Evolutionary conservation across 805 yeast species (phyloP), one percentile per base, ranked within the genome.

Genomic region (Sungouiozyma ichnusensis): DNA sequence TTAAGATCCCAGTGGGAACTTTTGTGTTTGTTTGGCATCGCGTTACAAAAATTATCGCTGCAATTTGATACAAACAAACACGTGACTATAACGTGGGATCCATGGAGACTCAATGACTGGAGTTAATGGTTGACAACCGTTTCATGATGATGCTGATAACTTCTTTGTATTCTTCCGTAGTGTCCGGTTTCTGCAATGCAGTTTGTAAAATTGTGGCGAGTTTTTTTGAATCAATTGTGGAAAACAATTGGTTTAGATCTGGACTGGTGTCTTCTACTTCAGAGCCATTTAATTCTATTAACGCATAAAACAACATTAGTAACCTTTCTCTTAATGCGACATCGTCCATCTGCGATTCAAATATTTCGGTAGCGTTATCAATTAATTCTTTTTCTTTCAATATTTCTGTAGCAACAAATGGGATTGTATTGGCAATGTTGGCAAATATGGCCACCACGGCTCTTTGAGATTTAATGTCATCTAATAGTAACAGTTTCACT

Each of bases 1-100:
- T 94, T 68, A 43, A 86, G 77, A 0, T 95, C 96, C 95, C 96
- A 87, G 49, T 87, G 94, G 31, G 88, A 63, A 1, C 96, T 92
- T 0, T 95, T 36, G 15, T 24, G 9, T 24, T 24, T 24, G 29
- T 24, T 24, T 24, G 6, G 29, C 29, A 24, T 24, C 29, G 29
- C 29, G 29, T 24, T 11, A 24, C 29, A 24, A 24, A 24, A 24
- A n/a, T n/a, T n/a, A n/a, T n/a, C n/a, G n/a, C n/a, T n/a, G n/a
- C n/a, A n/a, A n/a, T n/a, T n/a, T n/a, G n/a, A n/a, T 11, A 24
- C 29, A 7, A 7, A 24, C 11, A 24, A 6, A 24, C 29, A 11
- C 6, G 29, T 24, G 11, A 7, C 29, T 19, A 36, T 20, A 20
- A 19, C 14, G 20, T 13, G 37, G 11, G 14, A 16, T 16, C 20